These are phyloP conservation scores for Spathaspora boniae DNA, from an alignment of 805 yeast species.

Conservation along the genomic window DNA sequence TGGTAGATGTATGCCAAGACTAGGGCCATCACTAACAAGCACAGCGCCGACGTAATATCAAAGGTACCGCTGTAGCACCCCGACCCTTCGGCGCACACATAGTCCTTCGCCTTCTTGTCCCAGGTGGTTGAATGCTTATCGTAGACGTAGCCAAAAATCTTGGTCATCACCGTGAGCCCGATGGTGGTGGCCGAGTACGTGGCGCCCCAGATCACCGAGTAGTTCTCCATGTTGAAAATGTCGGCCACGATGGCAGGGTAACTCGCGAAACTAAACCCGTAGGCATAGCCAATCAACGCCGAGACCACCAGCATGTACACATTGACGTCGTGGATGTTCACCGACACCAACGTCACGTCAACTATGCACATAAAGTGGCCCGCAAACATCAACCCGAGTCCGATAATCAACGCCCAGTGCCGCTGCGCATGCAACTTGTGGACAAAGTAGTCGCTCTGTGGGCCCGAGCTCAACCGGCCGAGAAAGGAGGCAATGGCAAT, in stretches of 20 bases:
- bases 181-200: slow-evolving; percentile 30
- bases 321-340: slow-evolving; percentile 14
- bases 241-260: slow-evolving; percentile 34
- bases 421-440: slow-evolving; percentile 22
- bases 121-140: slow-evolving; percentile 21
- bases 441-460: slow-evolving; percentile 26
- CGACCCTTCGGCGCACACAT: slow-evolving; percentile 26
- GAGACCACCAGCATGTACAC: slow-evolving; percentile 21
- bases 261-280: slow-evolving; percentile 32
- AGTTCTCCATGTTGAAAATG: slow-evolving; percentile 29
- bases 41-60: slow-evolving; percentile 20
- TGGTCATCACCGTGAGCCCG: slow-evolving; percentile 30
- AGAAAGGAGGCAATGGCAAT: slow-evolving; percentile 28
- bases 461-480: slow-evolving; percentile 32
- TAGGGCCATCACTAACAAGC: slow-evolving; percentile 16
- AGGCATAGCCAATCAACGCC: slow-evolving; percentile 28
- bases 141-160: slow-evolving; percentile 28
- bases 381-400: slow-evolving; percentile 24
- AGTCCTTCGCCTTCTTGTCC: slow-evolving; percentile 13
- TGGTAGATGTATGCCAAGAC: slow-evolving; percentile 20
- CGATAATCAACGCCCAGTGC: slow-evolving; percentile 30
- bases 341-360: slow-evolving; percentile 11
- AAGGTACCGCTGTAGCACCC: slow-evolving; percentile 27
- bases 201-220: slow-evolving; percentile 32
- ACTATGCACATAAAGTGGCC: slow-evolving; percentile 25